Conservation (phyloP, 2,329 filamentous ascomycete species). For the Fusarium sp. region DNA sequence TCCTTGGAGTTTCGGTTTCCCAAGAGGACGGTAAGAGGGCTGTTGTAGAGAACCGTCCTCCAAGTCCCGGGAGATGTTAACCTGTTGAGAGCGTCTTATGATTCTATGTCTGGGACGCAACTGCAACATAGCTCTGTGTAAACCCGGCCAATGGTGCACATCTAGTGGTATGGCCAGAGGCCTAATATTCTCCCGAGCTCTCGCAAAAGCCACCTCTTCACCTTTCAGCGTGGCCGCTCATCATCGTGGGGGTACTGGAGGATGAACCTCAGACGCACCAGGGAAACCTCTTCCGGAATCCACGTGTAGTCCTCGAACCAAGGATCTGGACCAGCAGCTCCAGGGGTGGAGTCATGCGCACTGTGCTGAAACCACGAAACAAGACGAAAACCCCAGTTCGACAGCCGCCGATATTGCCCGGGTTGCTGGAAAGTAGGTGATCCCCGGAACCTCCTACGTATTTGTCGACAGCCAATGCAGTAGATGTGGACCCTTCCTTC, state of each 20-base stretch:
- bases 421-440: constrained; percentile 12
- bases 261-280: neutral
- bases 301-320: constrained; percentile 11
- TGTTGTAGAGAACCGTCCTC: neutral
- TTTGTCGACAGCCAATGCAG: constrained; percentile 20
- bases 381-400: neutral
- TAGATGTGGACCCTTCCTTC: constrained; percentile 15
- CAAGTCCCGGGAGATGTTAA: neutral
- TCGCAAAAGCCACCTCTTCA: neutral
- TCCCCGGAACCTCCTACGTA: constrained; percentile 12
- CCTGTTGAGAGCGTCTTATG: neutral
- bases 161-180: neutral
- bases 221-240: neutral
- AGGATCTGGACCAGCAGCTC: constrained; percentile 12
- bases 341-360: constrained; percentile 12
- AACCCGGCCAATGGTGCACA: neutral
- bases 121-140: neutral
- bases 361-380: constrained; percentile 13
- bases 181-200: neutral
- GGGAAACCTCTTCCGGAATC: neutral
- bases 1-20: constrained; percentile 4
- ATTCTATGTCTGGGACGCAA: neutral
- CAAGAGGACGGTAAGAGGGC: constrained; percentile 11
- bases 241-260: neutral
- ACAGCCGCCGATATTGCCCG: constrained; percentile 14